Conservation (phyloP, 2,329 filamentous ascomycete species). For the Cordyceps cateniannulata region DNA sequence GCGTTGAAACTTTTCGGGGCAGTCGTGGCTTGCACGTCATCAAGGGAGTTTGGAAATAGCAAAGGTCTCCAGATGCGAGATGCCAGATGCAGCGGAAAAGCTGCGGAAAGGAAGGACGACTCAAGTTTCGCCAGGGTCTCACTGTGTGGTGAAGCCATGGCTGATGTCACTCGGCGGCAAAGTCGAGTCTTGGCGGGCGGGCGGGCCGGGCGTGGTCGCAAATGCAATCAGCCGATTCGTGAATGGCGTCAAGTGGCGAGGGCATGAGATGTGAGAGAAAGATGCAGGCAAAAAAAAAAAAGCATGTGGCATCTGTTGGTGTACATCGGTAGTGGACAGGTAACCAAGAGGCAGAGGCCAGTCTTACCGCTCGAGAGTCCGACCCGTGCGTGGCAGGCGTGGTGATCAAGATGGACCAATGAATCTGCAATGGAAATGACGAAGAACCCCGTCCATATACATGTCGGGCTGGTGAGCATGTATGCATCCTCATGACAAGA, state of each 20-base stretch:
- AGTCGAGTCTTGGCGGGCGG: constrained; percentile 1
- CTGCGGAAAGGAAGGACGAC: neutral
- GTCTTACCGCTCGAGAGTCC: no score
- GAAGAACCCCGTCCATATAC: neutral
- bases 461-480: neutral
- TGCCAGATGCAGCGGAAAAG: neutral
- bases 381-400: neutral
- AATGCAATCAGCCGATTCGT: constrained; percentile 6
- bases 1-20: neutral
- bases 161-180: constrained; percentile 12
- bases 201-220: neutral
- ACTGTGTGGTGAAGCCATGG: neutral
- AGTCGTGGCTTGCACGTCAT: neutral
- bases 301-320: neutral
- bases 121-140: neutral
- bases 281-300: no score
- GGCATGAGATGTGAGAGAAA: neutral
- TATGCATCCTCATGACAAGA: constrained; percentile 7
- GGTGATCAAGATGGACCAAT: constrained; percentile 5
- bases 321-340: neutral
- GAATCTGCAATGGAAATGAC: neutral
- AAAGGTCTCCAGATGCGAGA: no score
- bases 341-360: neutral
- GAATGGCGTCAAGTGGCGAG: constrained; percentile 3
- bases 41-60: neutral